A percentile compares a stretch with the other conserved stretches of the same genome.
These are phyloP conservation scores for Peribolospora baueri DNA, from an alignment of 768 basidiomycete species.

Conservation along the genomic window DNA sequence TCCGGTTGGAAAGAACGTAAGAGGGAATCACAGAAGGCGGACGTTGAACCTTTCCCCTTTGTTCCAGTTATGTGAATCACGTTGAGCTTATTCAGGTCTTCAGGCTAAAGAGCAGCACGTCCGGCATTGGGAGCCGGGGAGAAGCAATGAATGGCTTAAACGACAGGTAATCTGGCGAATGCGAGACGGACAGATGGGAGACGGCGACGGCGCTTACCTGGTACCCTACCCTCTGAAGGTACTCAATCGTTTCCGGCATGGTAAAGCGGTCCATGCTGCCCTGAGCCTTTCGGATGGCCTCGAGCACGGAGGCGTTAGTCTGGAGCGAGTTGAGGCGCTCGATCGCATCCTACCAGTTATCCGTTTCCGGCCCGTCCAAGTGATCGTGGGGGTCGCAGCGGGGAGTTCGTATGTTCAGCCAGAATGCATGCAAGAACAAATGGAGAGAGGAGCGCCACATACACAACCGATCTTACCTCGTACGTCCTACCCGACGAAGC, in stretches of 20 bases:
- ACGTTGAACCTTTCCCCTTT: conserved; percentile 94
- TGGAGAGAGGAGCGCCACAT: too few relatives aligned
- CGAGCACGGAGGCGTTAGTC: conserved; percentile 70
- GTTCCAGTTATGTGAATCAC: conserved; percentile 93
- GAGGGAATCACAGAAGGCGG: conserved; percentile 72
- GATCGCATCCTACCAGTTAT: conserved; percentile 18
- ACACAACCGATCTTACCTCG: too few relatives aligned
- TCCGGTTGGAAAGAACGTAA: conserved; percentile 45
- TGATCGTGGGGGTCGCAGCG: background rate
- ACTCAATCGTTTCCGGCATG: conserved; percentile 75
- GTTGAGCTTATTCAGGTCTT: conserved; percentile 64
- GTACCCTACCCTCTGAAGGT: conserved; percentile 65
- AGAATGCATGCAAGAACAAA: too few relatives aligned
- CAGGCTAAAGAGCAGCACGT: conserved; percentile 28
- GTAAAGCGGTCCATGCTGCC: conserved; percentile 34
- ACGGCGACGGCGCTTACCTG: conserved; percentile 27
- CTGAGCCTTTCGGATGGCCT: conserved; percentile 52
- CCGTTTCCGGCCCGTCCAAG: background rate
- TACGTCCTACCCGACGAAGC: too few relatives aligned
- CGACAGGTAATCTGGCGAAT: background rate
- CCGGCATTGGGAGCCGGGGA: background rate
- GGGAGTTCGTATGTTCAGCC: background rate
- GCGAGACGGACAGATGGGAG: background rate
- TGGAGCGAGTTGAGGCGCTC: conserved; percentile 19
- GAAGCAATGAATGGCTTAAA: background rate